A percentile compares a stretch with the other conserved stretches of the same genome.
Conservation (phyloP, 768 basidiomycete species). For the Pleurotus giganteus region DNA sequence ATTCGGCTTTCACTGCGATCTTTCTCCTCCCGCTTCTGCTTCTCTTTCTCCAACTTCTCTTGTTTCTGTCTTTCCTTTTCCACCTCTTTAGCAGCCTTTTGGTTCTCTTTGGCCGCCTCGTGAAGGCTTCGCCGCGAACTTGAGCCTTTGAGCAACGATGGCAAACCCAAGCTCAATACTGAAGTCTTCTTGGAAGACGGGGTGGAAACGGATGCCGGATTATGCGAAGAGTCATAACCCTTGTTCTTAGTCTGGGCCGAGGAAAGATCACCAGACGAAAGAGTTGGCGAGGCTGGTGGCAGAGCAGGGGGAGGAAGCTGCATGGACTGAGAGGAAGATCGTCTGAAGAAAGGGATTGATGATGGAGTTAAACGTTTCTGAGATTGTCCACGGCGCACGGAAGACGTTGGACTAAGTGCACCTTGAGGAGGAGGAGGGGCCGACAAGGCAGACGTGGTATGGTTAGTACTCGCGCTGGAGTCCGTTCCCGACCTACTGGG, state of each 20-base stretch:
- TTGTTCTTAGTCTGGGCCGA: constrained; percentile 41
- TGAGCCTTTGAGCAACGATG: constrained; percentile 81
- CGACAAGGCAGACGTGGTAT: constrained; percentile 52
- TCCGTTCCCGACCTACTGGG: constrained; percentile 72
- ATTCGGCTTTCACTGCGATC: constrained; percentile 90
- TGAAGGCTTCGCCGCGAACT: constrained; percentile 80
- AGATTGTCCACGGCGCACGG: constrained; percentile 64
- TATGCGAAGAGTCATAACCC: constrained; percentile 46
- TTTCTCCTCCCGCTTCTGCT: constrained; percentile 75
- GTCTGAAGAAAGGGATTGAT: constrained; percentile 91
- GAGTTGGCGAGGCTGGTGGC: constrained; percentile 48
- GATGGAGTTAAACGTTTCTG: constrained; percentile 83
- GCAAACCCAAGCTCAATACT: constrained; percentile 76
- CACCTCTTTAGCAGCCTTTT: constrained; percentile 50
- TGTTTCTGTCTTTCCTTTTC: constrained; percentile 60
- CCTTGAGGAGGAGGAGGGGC: constrained; percentile 53
- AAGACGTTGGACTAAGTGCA: constrained; percentile 72
- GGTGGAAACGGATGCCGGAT: constrained; percentile 49
- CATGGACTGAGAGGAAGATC: constrained; percentile 88
- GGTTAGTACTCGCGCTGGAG: constrained; percentile 73
- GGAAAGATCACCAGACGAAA: constrained; percentile 35
- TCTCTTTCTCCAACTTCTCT: constrained; percentile 45
- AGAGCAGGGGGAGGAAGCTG: constrained; percentile 56
- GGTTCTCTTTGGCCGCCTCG: constrained; percentile 57
- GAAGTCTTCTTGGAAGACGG: constrained; percentile 78